Evolutionary conservation across 2,329 filamentous ascomycete genomes (phyloP).

Genomic region (Fusarium annulatum): DNA sequence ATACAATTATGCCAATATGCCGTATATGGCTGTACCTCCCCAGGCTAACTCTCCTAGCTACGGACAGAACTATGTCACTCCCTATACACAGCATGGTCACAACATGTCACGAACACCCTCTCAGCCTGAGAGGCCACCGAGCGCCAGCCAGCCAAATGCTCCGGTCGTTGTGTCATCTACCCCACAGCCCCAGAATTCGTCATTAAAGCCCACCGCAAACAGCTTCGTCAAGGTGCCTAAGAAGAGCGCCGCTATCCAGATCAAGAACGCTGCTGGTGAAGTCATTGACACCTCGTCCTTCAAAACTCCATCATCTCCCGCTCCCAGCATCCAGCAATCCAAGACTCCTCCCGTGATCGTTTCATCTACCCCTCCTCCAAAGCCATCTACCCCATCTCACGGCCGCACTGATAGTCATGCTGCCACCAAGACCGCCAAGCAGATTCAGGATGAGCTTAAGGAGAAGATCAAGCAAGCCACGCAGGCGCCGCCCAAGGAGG

Average conservation of each 20-base stretch:
- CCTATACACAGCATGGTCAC: constrained; percentile 65
- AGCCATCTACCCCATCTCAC: constrained; percentile 75
- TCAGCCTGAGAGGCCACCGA: constrained; percentile 75
- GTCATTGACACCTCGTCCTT: constrained; percentile 75
- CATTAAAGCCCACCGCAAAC: constrained; percentile 59
- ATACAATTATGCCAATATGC: constrained; percentile 59
- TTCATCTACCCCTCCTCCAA: constrained; percentile 84
- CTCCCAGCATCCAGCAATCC: constrained; percentile 63
- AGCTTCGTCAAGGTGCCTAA: constrained; percentile 62
- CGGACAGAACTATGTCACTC: constrained; percentile 58
- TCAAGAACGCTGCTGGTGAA: constrained; percentile 86
- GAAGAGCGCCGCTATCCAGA: constrained; percentile 81
- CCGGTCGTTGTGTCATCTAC: constrained; percentile 71
- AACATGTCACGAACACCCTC: constrained; percentile 87
- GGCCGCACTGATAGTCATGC: constrained; percentile 76
- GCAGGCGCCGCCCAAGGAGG: constrained; percentile 50
- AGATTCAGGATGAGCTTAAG: constrained; percentile 85
- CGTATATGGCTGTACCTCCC: constrained; percentile 59
- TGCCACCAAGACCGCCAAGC: constrained; percentile 77
- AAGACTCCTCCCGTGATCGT: constrained; percentile 78
- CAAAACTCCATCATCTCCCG: constrained; percentile 68
- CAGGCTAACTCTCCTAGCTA: constrained; percentile 63
- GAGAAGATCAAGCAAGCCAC: constrained; percentile 78
- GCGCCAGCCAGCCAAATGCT: constrained; percentile 71
- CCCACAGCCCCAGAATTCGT: constrained; percentile 72